phyloP scores from a whole-genome alignment of 2,329 filamentous ascomycete genomes.

The Fonsecaea erecta region DNA sequence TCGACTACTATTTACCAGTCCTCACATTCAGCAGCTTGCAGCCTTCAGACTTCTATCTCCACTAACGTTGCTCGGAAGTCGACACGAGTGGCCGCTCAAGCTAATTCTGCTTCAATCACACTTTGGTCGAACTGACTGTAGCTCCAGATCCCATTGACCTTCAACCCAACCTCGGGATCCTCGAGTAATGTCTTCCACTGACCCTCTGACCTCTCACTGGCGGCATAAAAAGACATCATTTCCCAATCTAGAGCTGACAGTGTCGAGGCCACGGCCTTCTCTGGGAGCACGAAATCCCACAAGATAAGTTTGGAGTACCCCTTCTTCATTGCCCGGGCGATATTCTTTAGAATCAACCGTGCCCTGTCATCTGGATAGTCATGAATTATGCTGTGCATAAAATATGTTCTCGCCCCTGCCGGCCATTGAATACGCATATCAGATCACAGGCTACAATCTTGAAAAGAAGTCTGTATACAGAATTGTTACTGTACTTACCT shows the following conservation, averaged over 20 bases:
- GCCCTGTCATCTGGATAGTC: conserved; percentile 49
- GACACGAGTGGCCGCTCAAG: neutral
- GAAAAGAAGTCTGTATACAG: neutral
- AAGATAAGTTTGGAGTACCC: conserved; percentile 52
- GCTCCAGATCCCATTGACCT: conserved; percentile 39
- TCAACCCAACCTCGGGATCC: conserved; percentile 41
- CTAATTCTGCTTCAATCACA: conserved; percentile 1
- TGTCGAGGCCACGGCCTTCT: conserved; percentile 41
- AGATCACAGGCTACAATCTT: neutral
- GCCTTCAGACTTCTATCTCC: neutral
- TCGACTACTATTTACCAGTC: too few species aligned
- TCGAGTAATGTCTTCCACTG: conserved; percentile 45
- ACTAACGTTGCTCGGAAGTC: neutral
- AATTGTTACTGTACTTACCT: conserved; percentile 26
- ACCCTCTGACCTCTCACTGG: conserved; percentile 27
- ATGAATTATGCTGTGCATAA: conserved; percentile 50
- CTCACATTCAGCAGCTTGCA: too few species aligned
- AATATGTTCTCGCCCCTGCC: conserved; percentile 47
- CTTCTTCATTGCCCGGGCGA: conserved; percentile 46
- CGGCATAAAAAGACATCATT: conserved; percentile 48
- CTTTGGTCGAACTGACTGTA: conserved; percentile 4
- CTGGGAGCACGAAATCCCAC: conserved; percentile 50
- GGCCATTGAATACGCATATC: conserved; percentile 5
- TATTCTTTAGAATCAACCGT: conserved; percentile 40
- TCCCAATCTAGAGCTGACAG: conserved; percentile 46